phyloP scores from a whole-genome alignment of 306 rosid genomes.

The Quillaja saponaria region DNA sequence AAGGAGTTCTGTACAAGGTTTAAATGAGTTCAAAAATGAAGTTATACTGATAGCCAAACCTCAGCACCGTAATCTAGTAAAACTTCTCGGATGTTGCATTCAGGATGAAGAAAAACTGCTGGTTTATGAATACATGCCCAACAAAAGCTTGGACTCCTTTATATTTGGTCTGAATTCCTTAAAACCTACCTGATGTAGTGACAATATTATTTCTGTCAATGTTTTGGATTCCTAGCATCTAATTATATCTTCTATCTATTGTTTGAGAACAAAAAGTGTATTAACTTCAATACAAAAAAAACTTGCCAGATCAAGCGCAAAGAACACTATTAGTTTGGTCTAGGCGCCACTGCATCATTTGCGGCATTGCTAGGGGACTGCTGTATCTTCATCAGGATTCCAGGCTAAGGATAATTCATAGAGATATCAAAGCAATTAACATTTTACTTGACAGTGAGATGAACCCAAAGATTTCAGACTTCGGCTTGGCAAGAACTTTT shows the following conservation, averaged over 20 bases:
- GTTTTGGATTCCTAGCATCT: background rate
- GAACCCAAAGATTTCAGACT: background rate
- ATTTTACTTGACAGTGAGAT: background rate
- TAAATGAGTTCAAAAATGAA: slow-evolving; percentile 47
- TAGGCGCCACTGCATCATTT: background rate
- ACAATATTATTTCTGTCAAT: too few relatives aligned
- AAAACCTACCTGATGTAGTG: too few relatives aligned
- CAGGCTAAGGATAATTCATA: background rate
- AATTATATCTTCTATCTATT: background rate
- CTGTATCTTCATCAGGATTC: background rate
- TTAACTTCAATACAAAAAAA: too few relatives aligned
- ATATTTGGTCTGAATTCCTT: background rate
- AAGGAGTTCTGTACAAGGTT: slow-evolving; percentile 37
- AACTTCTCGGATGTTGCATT: slow-evolving; percentile 50
- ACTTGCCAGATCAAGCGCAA: background rate
- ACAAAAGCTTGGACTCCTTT: background rate
- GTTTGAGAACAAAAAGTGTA: too few relatives aligned
- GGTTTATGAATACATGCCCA: background rate
- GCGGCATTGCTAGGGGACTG: background rate
- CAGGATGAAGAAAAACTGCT: slow-evolving; percentile 35
- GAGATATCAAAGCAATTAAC: background rate
- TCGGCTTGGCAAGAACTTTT: background rate
- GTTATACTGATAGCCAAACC: slow-evolving; percentile 54
- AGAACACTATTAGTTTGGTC: background rate
- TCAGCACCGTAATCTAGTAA: slow-evolving; percentile 61